phyloP scores from a whole-genome alignment of 148 eudicot genomes.

The Cornus controversa region DNA sequence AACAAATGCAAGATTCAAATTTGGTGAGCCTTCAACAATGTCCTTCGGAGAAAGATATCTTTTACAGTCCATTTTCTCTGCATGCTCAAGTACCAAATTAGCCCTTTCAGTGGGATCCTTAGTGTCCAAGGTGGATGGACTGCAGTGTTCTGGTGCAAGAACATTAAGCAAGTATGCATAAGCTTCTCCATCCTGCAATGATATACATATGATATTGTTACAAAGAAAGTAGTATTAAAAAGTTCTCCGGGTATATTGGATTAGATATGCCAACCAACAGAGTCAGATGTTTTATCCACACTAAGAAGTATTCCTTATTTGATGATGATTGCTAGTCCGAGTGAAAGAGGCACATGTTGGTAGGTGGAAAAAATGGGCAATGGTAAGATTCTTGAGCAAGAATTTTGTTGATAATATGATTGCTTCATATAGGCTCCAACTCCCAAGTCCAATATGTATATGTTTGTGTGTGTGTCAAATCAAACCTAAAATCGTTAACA shows the following conservation, averaged over 20 bases:
- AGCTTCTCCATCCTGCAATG: constrained; percentile 90
- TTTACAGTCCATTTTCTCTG: constrained; percentile 96
- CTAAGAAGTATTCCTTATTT: background rate
- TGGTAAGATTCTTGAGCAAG: background rate
- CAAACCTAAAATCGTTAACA: too few species aligned
- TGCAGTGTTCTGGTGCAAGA: constrained; percentile 95
- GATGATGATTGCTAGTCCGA: background rate
- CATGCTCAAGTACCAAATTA: constrained; percentile 87
- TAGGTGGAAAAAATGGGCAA: background rate
- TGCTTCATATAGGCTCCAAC: background rate
- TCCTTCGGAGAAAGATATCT: constrained; percentile 77
- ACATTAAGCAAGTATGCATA: constrained; percentile 92
- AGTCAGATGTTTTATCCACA: background rate
- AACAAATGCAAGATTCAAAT: constrained; percentile 89
- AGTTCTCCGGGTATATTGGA: background rate
- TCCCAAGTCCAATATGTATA: background rate
- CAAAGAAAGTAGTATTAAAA: background rate
- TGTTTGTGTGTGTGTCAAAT: background rate
- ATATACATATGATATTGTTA: constrained; percentile 13
- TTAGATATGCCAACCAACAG: background rate
- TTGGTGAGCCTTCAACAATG: constrained; percentile 81
- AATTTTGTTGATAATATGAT: background rate
- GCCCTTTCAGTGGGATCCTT: constrained; percentile 77
- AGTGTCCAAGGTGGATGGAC: constrained; percentile 75
- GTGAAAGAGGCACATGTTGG: background rate